Evolutionary conservation across 768 basidiomycete species (phyloP), one percentile per base, ranked within the genome.

Genomic region (Imleria badia): DNA sequence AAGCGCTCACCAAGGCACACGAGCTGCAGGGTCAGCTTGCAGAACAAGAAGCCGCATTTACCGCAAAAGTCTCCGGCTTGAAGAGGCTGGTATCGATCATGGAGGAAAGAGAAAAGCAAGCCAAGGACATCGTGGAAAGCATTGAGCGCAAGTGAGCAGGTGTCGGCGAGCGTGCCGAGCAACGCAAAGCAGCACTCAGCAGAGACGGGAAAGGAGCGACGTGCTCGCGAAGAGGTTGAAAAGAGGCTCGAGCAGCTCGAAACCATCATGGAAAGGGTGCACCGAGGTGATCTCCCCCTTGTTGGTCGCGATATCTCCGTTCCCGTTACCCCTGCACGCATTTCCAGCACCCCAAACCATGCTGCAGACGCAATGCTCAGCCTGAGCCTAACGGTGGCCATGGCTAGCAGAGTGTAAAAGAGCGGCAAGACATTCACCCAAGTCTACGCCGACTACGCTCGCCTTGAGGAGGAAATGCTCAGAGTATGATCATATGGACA

Each of bases 391-490:
- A 91, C 94, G 1, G 89, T 95, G 13, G 87, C 89, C 5, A 84
- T 96, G 76, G 92, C 87, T 9, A 86, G 86, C 72, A 83, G 79
- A 57, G 82, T 87, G 20, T 92, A 94, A 74, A 85, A 83, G 69
- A 82, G 78, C 23, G 92, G 91, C 29, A 91, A 90, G 78, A 90
- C 89, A 1, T 96, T 96, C 73, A 96, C 96, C 0, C 91, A 97
- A 65, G 87, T 98, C 20, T 98, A 97, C 68, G 81, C 89, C 14
- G 93, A 97, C 66, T 92, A 92, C 60, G 85, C 96, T 33, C 81
- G 84, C 49, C 79, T 95, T 38, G 88, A 97, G 68, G 90, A 91
- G 23, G 89, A 91, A 93, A 70, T 84, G 81, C 48, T 78, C 84
- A 6, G 95, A 98, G 73, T 90, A 87, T 54, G 85, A 86, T 59